Base-by-base conservation (phyloP, 2,329 filamentous ascomycete species). In the Conoideocrella luteorostrata region DNA sequence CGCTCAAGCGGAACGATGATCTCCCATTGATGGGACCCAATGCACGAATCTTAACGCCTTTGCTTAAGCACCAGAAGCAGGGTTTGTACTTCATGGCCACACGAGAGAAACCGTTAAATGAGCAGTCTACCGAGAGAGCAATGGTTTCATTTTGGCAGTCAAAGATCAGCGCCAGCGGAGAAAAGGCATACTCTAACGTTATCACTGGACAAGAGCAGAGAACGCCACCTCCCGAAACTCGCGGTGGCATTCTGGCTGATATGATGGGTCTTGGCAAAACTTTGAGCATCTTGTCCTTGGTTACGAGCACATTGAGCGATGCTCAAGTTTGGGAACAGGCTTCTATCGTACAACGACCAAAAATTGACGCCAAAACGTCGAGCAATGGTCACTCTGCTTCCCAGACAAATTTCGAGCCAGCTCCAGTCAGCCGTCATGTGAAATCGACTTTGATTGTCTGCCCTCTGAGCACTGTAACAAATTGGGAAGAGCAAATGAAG, bases 201-300 rank as follows among this genome's bases (percentile, higher is more conserved):
- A 90, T 98, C 53, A 96, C 88, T 10, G 85, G 84, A 1, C 74
- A 84, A 35, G 72, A 77, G 23, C 71, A 80, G 50, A 66, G 66
- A 17, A 64, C 74, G 35, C 72, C 76, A 43, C 86, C 86, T 1
- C 70, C 77, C 2, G 78, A 88, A 52, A 80, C 82, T 2, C 70
- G 81, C 9, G 86, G 86, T 22, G 86, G 87, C 3, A 81, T 91
- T 28, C 67, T 91, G 17, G 86, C 86, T 12, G 86, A 91, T 59
- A 88, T 90, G 80, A 93, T 93, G 87, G 87, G 87, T 21, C 69
- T 91, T n/a, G 86, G 86, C 7, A 93, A 91, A 64, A 90, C 86
- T 0, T 63, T 98, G 40, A 95, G 88, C 57, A 84, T 96, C 15
- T 70, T 97, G 2, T 85, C 90, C 1, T 71, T 97, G 13, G 68